Conservation (phyloP, 306 rosid genomes). For the Lathyrus sativus region DNA sequence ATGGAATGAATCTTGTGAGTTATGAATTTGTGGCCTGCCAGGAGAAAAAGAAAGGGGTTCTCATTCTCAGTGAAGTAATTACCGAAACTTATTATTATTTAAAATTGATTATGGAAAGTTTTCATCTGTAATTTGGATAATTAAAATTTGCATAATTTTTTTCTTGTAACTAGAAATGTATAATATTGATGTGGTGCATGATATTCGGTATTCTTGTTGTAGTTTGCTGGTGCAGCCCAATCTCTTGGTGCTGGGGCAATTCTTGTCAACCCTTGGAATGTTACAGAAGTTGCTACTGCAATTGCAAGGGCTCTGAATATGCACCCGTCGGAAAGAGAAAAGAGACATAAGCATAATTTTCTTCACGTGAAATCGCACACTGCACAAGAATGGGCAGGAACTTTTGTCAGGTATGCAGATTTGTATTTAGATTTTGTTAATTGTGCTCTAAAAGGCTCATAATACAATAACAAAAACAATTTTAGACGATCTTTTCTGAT, state of each 20-base stretch:
- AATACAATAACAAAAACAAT: too few relatives aligned
- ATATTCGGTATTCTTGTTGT: conserved; percentile 35
- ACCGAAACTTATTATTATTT: conserved; percentile 17
- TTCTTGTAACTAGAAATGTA: conserved; percentile 6
- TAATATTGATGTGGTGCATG: conserved; percentile 34
- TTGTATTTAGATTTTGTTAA: conserved; percentile 13
- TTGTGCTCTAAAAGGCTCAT: not conserved
- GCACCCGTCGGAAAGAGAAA: conserved; percentile 74
- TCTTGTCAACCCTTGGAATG: conserved; percentile 93
- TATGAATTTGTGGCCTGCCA: conserved; percentile 96
- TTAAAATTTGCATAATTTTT: not conserved
- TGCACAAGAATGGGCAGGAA: conserved; percentile 99
- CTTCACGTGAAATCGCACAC: conserved; percentile 81
- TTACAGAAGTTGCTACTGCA: conserved; percentile 84
- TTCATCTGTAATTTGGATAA: too few relatives aligned
- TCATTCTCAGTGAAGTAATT: conserved; percentile 89
- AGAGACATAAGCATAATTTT: conserved; percentile 79
- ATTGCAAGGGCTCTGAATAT: conserved; percentile 75
- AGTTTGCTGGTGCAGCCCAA: conserved; percentile 99
- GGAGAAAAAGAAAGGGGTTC: conserved; percentile 93
- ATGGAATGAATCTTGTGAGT: conserved; percentile 99
- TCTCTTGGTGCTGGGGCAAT: conserved; percentile 97
- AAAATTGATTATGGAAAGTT: too few relatives aligned
- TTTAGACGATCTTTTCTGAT: too few relatives aligned
- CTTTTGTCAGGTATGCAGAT: conserved; percentile 77